Evolutionary conservation across 2,329 filamentous ascomycete genomes (phyloP), one percentile per base, ranked within the genome.

Genomic region (Alternaria sp.): DNA sequence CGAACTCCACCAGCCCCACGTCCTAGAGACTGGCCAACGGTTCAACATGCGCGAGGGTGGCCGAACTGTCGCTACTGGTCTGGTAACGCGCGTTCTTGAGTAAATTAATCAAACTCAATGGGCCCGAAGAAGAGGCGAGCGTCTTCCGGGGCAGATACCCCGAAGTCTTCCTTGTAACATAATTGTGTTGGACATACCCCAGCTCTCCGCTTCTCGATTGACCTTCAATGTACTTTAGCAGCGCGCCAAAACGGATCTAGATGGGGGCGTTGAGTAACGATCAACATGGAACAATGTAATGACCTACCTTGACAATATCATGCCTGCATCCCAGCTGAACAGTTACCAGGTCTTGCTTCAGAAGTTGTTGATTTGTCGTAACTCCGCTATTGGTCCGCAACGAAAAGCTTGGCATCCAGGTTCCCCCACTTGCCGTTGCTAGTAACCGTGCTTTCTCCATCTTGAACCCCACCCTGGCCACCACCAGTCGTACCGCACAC

Each of bases 31-130:
- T 67, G 95, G 96, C 74, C 93, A 97, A 86, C 92, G 96, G 76
- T 96, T 99, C 89, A 99, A 98, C 87, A 90, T 99, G 80, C 93
- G 96, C 83, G 96, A 99, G 86, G 96, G 96, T 85, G 94, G 95
- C 76, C 89, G 93, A 59, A 81, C 79, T 36, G 78, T 81, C 51
- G 79, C 79, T 49, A 81, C 79, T 64, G 79, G 79, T 67, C 72
- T 81, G 9, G 75, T 81, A 13, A 81, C 79, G 32, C 79, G 74
- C 55, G 72, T 81, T 47, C 54, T 80, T 6, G 77, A 75, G 65
- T 80, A 78, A 72, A 55, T 57, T n/a, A 57, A 23, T 11, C 13
- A 49, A 25, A 13, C 5, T 12, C 43, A 25, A 25, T 45, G 7
- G 13, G 44, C 49, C 49, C 49, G 45, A 25, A 62, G 23, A 36